A percentile compares a stretch with the other conserved stretches of the same genome.
These are phyloP conservation scores for Prunus salicina DNA, from an alignment of 306 rosid species.

Conservation along the genomic window DNA sequence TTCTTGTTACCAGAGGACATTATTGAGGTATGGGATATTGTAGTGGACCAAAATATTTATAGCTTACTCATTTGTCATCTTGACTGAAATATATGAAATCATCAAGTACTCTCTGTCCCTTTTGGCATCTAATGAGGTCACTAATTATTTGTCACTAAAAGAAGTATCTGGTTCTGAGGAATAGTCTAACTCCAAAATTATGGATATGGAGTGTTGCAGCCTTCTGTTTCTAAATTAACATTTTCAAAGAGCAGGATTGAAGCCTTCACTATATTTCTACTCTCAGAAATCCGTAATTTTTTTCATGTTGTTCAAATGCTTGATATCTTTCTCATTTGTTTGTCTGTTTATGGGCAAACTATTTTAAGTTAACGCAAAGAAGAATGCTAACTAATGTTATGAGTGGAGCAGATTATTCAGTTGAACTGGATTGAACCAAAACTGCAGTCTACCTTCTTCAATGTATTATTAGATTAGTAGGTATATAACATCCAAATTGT, in stretches of 20 bases:
- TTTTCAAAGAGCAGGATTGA: conserved; percentile 6
- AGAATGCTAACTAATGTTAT: not conserved
- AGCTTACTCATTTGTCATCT: not conserved
- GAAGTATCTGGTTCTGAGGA: not conserved
- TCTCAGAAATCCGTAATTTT: not conserved
- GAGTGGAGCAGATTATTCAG: not conserved
- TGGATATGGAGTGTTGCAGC: not conserved
- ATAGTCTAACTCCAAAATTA: not conserved
- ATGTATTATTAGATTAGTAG: not conserved
- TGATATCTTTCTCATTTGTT: not conserved
- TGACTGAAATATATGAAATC: not conserved
- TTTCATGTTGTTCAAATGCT: not conserved
- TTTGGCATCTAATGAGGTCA: not conserved
- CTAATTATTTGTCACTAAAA: not conserved
- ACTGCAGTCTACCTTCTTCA: not conserved
- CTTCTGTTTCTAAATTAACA: not conserved
- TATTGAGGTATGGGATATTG: conserved; percentile 55
- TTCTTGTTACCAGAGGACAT: conserved; percentile 98
- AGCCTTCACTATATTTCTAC: not conserved
- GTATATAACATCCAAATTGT: conserved; percentile 7
- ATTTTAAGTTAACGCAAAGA: not conserved
- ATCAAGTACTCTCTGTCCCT: not conserved
- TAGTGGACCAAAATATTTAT: conserved; percentile 7
- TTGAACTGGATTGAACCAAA: not conserved
- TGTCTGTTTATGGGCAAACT: not conserved